A percentile compares a stretch with the other conserved stretches of the same genome.
Conservation (phyloP, 2,329 filamentous ascomycete genomes). For the Penicillium nordicum region DNA sequence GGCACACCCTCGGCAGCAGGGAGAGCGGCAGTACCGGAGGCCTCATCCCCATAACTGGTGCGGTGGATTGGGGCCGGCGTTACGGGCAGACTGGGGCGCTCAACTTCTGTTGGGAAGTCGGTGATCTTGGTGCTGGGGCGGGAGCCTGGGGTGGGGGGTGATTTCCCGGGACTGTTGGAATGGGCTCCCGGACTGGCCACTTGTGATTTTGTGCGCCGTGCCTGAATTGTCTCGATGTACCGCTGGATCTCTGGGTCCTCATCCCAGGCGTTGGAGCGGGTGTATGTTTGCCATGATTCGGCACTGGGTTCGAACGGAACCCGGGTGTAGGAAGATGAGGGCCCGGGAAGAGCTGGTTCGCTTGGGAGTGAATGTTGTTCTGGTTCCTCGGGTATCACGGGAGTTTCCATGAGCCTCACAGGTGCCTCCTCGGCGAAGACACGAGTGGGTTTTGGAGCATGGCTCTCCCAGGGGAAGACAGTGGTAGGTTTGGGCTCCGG, state of each 20-base stretch:
- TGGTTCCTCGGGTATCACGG: neutral
- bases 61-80: constrained; percentile 77
- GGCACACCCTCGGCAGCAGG: constrained; percentile 80
- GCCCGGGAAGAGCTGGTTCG: neutral
- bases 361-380: neutral
- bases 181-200: constrained; percentile 20
- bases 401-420: neutral
- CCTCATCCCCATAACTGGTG: constrained; percentile 48
- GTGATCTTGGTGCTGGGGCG: constrained; percentile 67
- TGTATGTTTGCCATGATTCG: constrained; percentile 69
- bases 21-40: constrained; percentile 45
- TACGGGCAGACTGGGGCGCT: constrained; percentile 83
- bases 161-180: constrained; percentile 8
- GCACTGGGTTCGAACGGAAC: constrained; percentile 16
- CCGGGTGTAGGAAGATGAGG: constrained; percentile 4
- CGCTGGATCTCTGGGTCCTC: constrained; percentile 80
- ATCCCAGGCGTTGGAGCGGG: constrained; percentile 88
- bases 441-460: constrained; percentile 58
- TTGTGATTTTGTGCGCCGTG: constrained; percentile 56
- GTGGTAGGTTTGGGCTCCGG: constrained; percentile 59
- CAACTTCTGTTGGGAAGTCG: constrained; percentile 78
- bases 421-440: constrained; percentile 39
- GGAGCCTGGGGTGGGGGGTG: constrained; percentile 24
- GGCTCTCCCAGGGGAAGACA: constrained; percentile 88
- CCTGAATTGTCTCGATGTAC: constrained; percentile 76